Evolutionary conservation across 768 basidiomycete genomes (phyloP).

Genomic region (Stropharia rugosoannulata): DNA sequence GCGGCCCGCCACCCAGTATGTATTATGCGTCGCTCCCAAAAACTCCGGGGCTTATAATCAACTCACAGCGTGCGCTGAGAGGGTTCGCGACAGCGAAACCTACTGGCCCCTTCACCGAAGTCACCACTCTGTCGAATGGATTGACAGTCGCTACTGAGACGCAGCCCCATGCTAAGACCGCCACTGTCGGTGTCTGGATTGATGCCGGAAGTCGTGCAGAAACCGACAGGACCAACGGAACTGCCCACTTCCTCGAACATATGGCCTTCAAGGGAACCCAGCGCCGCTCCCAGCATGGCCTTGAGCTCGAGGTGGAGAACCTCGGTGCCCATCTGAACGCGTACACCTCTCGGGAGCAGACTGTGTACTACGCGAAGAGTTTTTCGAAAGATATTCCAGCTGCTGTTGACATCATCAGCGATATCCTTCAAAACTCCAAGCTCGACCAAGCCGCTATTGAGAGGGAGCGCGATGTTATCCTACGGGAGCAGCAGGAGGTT

Average conservation of each 20-base stretch:
- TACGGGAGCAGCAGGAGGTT: slow-evolving; percentile 98
- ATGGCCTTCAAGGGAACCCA: slow-evolving; percentile 98
- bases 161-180: slow-evolving; percentile 89
- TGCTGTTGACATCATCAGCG: slow-evolving; percentile 95
- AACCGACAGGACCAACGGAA: slow-evolving; percentile 92
- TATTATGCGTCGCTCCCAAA: background rate
- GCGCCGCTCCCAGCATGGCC: slow-evolving; percentile 80
- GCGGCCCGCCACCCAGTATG: slow-evolving; percentile 40
- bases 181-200: slow-evolving; percentile 99
- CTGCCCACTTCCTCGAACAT: slow-evolving; percentile 98
- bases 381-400: slow-evolving; percentile 93
- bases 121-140: slow-evolving; percentile 92
- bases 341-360: slow-evolving; percentile 98
- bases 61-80: slow-evolving; percentile 52
- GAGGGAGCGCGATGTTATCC: slow-evolving; percentile 93
- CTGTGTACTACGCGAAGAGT: slow-evolving; percentile 98
- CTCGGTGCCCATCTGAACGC: slow-evolving; percentile 97
- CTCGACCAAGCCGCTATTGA: slow-evolving; percentile 86
- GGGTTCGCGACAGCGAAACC: slow-evolving; percentile 70
- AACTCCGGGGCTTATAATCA: slow-evolving; percentile 1
- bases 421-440: slow-evolving; percentile 97
- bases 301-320: slow-evolving; percentile 98
- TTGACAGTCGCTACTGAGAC: slow-evolving; percentile 93
- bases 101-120: slow-evolving; percentile 78
- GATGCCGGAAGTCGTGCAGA: slow-evolving; percentile 98